Base-by-base conservation (phyloP, 306 rosid species). In the Castanea crenata region DNA sequence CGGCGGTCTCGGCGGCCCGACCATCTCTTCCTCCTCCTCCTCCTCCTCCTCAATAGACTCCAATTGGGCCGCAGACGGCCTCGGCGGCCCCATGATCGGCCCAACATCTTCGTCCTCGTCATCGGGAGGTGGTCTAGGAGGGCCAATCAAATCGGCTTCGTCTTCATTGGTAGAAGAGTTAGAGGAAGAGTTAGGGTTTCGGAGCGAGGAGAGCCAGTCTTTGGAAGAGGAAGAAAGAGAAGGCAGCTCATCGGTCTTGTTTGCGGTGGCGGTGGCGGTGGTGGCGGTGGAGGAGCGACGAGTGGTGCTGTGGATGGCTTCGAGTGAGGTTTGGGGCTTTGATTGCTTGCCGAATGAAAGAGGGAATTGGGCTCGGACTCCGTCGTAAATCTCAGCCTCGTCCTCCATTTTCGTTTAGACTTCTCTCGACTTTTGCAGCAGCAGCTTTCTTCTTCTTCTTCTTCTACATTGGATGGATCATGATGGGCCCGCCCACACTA, bases 331-430 rank as follows among this genome's bases (percentile, higher is more conserved):
- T 77, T 90, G 92, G 7, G 96, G 71, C 68, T 95, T 95, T 13
- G 98, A 84, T 87, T 95, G 97, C 84, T 95, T 95, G 9, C 99
- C 99, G 76, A 92, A 95, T 0, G 91, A 51, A 4, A 92, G 69
- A 84, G 99, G 99, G 76, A 95, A 95, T 55, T 89, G 91, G 68
- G 98, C 91, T 80, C 98, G 75, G 14, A 41, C 70, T 3, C 97
- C 99, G 54, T 92, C 92, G 86, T 84, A 91, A 20, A 92, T 89
- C 58, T 95, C 97, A 20, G 85, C 97, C 0, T 88, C 92, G 54
- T 92, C 97, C 76, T 88, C 99, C 82, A 86, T 84, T 27, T 64
- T 68, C 41, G 56, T 34, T 25, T 5, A 8, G 9, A 4, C 1
- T 10, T 1, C 0, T 10, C 54, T 12, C 54, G 16, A 10, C 4